Percentiles rank a stretch among this genome's conserved stretches.
Evolutionary conservation across 805 yeast genomes (phyloP).

Genomic region (Metschnikowia drakensbergensis): DNA sequence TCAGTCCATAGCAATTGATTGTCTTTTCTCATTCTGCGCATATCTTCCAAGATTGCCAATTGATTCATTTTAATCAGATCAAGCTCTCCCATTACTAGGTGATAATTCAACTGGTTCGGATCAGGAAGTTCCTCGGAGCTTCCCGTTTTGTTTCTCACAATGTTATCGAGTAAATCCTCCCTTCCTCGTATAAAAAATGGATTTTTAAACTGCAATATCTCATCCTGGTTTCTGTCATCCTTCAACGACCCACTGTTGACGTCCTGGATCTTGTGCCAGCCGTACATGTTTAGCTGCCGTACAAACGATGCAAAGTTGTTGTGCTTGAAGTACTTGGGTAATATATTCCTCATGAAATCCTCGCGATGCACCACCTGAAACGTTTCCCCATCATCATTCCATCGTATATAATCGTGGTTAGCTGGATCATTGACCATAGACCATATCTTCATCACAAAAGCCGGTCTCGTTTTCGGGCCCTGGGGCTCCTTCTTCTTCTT

Average conservation of each 20-base stretch:
- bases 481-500: constrained; percentile 31
- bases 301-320: constrained; percentile 94
- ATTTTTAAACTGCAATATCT: constrained; percentile 84
- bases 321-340: constrained; percentile 94
- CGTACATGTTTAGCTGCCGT: constrained; percentile 95
- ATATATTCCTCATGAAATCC: constrained; percentile 71
- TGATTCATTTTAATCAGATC: constrained; percentile 78
- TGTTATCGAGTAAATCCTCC: constrained; percentile 81
- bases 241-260: constrained; percentile 67
- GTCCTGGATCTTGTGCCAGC: constrained; percentile 98
- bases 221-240: constrained; percentile 55
- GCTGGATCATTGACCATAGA: constrained; percentile 83
- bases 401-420: constrained; percentile 68
- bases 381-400: constrained; percentile 83
- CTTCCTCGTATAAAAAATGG: constrained; percentile 72
- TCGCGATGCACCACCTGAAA: constrained; percentile 85
- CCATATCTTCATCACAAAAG: constrained; percentile 93
- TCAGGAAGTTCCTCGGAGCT: constrained; percentile 22
- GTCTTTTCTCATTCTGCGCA: constrained; percentile 77
- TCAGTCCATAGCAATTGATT: constrained; percentile 92
- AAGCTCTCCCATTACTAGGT: constrained; percentile 61
- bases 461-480: constrained; percentile 64
- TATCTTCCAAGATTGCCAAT: constrained; percentile 74
- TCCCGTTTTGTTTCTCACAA: constrained; percentile 65
- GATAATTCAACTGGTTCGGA: constrained; percentile 40